Conservation (phyloP, 768 basidiomycete species). For the Mycena venus region DNA sequence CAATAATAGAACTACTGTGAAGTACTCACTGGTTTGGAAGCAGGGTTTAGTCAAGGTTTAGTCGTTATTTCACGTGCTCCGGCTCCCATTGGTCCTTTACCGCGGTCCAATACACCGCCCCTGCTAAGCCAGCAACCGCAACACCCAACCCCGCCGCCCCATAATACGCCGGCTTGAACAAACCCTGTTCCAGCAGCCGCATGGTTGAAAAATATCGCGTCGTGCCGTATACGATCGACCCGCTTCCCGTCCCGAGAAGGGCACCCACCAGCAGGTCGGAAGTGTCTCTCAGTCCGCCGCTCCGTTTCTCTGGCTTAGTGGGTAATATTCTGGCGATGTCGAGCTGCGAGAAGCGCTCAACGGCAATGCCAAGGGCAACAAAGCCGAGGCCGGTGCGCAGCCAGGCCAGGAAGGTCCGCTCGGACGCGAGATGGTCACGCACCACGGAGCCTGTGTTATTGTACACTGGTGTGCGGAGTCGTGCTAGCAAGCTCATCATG, state of each 20-base stretch:
- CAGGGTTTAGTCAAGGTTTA: too few relatives aligned
- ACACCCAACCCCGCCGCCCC: slow-evolving; percentile 14
- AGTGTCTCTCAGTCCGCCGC: neutral
- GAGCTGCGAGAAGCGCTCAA: slow-evolving; percentile 26
- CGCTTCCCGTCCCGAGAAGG: slow-evolving; percentile 22
- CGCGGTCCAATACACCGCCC: slow-evolving; percentile 16
- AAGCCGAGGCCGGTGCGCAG: slow-evolving; percentile 58
- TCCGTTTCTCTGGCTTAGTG: neutral
- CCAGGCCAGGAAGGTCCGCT: slow-evolving; percentile 62
- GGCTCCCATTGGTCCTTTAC: neutral
- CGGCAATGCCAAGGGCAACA: slow-evolving; percentile 58
- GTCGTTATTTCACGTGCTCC: neutral
- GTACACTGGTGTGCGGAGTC: slow-evolving; percentile 41
- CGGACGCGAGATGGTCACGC: slow-evolving; percentile 58
- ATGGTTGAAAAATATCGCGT: slow-evolving; percentile 23
- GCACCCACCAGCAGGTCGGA: slow-evolving; percentile 13
- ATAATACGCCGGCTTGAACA: slow-evolving; percentile 24
- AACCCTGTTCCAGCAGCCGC: slow-evolving; percentile 21
- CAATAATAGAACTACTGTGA: too few relatives aligned
- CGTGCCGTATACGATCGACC: slow-evolving; percentile 27
- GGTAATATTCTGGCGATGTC: neutral
- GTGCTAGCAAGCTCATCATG: neutral
- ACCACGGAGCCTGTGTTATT: slow-evolving; percentile 60
- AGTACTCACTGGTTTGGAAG: too few relatives aligned
- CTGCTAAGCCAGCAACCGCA: slow-evolving; percentile 15